Evolutionary conservation across 2,329 filamentous ascomycete species (phyloP).

Genomic region (Taxawa tesnikishii): DNA sequence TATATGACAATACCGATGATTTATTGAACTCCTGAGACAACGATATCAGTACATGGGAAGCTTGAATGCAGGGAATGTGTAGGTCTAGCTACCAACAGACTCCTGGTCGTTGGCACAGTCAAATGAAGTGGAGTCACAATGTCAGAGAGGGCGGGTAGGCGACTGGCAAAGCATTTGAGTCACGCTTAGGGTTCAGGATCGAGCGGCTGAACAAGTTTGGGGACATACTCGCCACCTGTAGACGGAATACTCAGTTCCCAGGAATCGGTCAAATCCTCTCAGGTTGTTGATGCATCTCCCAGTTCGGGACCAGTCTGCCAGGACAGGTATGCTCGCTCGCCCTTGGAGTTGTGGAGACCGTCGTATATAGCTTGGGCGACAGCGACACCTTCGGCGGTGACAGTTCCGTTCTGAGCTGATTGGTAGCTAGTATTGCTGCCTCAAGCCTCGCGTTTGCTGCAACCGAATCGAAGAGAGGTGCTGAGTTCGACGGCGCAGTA

Average conservation of each 20-base stretch:
- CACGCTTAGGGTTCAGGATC: slow-evolving; percentile 23
- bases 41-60: slow-evolving; percentile 28
- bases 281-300: slow-evolving; percentile 22
- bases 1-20: too few species aligned
- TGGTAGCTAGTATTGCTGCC: slow-evolving; percentile 4
- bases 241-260: slow-evolving; percentile 21
- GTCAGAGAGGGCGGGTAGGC: slow-evolving; percentile 30
- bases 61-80: slow-evolving; percentile 26
- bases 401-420: slow-evolving; percentile 21
- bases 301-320: slow-evolving; percentile 21
- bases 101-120: slow-evolving; percentile 26
- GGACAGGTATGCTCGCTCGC: slow-evolving; percentile 27
- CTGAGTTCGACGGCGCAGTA: slow-evolving; percentile 24
- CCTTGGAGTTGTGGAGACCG: slow-evolving; percentile 28
- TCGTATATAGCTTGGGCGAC: slow-evolving; percentile 24
- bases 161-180: slow-evolving; percentile 29
- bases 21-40: too few species aligned
- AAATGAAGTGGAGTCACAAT: slow-evolving; percentile 19
- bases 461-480: slow-evolving; percentile 4
- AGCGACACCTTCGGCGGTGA: slow-evolving; percentile 17
- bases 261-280: slow-evolving; percentile 18
- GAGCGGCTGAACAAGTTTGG: slow-evolving; percentile 29
- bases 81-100: slow-evolving; percentile 28
- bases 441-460: neutral
- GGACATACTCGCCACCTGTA: slow-evolving; percentile 28